Evolutionary conservation across 345 rosid species (phyloP).

Genomic region (Pugionium dolabratum): DNA sequence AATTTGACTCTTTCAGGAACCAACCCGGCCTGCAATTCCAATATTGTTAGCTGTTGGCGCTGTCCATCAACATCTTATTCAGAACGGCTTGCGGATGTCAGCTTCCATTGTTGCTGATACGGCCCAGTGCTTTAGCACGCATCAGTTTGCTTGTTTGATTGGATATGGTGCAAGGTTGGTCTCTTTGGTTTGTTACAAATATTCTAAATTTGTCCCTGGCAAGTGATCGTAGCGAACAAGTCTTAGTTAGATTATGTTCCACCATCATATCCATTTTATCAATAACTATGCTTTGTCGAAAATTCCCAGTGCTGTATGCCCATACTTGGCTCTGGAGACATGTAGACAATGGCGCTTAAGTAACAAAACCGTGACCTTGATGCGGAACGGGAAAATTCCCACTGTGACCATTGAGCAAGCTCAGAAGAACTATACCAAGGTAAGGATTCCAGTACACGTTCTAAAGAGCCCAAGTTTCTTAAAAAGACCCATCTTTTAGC

Average conservation of each 20-base stretch:
- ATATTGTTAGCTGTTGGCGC: constrained; percentile 97
- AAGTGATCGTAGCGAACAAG: neutral
- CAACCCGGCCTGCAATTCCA: constrained; percentile 91
- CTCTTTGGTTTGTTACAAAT: constrained; percentile 5
- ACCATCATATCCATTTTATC: neutral
- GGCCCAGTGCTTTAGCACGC: constrained; percentile 98
- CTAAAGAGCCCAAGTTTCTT: neutral
- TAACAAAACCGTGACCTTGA: constrained; percentile 81
- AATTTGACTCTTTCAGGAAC: constrained; percentile 58
- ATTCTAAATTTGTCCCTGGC: neutral
- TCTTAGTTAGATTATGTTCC: neutral
- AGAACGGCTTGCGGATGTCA: constrained; percentile 93
- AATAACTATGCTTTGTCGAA: constrained; percentile 23
- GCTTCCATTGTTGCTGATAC: constrained; percentile 94
- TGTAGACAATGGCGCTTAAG: constrained; percentile 98
- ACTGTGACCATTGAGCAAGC: constrained; percentile 98
- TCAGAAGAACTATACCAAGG: constrained; percentile 88
- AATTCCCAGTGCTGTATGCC: constrained; percentile 76
- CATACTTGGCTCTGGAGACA: constrained; percentile 93
- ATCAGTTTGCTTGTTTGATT: constrained; percentile 96
- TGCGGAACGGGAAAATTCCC: constrained; percentile 96
- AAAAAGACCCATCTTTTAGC: neutral
- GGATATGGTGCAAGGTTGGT: constrained; percentile 97
- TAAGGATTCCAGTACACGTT: constrained; percentile 28
- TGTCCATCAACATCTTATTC: constrained; percentile 98